phyloP scores from a whole-genome alignment of 306 rosid genomes.

The Abrus precatorius region DNA sequence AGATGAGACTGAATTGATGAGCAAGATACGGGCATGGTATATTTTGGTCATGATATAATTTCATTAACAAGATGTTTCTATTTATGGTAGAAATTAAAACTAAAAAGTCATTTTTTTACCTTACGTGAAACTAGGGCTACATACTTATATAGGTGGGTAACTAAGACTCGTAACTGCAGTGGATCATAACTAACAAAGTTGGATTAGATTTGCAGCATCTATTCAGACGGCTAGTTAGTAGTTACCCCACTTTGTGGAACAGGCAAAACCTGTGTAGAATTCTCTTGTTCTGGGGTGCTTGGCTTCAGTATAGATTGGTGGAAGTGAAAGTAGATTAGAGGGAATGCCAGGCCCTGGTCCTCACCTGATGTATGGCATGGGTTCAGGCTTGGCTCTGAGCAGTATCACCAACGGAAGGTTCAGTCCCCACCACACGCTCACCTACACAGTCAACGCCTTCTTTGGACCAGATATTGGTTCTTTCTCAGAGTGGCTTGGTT shows the following conservation, averaged over 20 bases:
- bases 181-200: background rate
- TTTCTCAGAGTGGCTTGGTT: conserved; percentile 82
- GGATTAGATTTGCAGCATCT: background rate
- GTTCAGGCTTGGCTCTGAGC: conserved; percentile 69
- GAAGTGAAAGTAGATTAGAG: background rate
- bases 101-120: no score
- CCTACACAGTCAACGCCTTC: conserved; percentile 80
- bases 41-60: background rate
- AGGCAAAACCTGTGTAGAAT: background rate
- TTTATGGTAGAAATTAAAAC: no score
- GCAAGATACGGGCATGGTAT: background rate
- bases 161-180: no score
- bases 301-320: background rate
- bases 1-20: no score
- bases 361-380: conserved; percentile 91
- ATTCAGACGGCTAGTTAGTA: background rate
- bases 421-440: conserved; percentile 80
- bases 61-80: background rate
- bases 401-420: conserved; percentile 66
- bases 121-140: background rate
- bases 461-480: conserved; percentile 96
- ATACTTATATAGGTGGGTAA: no score
- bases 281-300: no score
- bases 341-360: conserved; percentile 95
- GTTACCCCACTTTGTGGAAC: background rate